These are phyloP conservation scores for Trametes villosa DNA, from an alignment of 768 basidiomycete species.

Conservation along the genomic window DNA sequence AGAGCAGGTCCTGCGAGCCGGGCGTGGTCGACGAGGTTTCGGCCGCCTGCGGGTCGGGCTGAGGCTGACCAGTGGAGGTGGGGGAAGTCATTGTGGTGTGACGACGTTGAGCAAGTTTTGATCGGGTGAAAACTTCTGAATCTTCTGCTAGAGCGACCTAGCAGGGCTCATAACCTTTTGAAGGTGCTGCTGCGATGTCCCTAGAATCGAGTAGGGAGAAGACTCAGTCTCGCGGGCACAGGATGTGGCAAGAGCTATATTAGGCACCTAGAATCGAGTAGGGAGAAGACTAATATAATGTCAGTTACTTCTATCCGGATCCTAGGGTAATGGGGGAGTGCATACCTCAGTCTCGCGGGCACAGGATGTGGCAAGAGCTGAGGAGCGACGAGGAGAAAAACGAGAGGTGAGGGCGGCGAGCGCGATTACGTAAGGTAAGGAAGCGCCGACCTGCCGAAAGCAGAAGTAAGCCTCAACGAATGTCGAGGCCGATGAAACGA, in stretches of 20 bases:
- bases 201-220: no score
- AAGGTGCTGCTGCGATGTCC: no score
- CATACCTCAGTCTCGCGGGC: not conserved
- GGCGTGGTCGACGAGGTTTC: not conserved
- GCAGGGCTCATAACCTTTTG: slow-evolving; percentile 14
- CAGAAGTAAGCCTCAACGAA: no score
- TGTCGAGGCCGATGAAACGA: no score
- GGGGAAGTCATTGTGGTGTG: not conserved
- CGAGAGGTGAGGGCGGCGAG: no score
- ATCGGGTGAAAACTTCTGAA: not conserved
- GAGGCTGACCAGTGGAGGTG: not conserved
- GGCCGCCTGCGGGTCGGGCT: not conserved
- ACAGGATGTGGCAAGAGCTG: not conserved
- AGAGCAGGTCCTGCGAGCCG: not conserved
- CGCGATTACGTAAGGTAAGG: no score
- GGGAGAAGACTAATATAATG: no score
- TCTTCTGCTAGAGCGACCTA: slow-evolving; percentile 5
- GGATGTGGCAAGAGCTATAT: no score
- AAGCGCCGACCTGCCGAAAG: no score
- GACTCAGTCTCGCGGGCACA: no score
- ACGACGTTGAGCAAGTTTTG: not conserved
- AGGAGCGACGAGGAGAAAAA: not conserved
- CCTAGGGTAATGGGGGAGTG: not conserved
- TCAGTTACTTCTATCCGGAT: no score
- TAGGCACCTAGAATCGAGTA: no score